Evolutionary conservation across 225 moss, liverwort and hornwort species (phyloP), one percentile per base, ranked within the genome.

Genomic region (Neckera pumila): DNA sequence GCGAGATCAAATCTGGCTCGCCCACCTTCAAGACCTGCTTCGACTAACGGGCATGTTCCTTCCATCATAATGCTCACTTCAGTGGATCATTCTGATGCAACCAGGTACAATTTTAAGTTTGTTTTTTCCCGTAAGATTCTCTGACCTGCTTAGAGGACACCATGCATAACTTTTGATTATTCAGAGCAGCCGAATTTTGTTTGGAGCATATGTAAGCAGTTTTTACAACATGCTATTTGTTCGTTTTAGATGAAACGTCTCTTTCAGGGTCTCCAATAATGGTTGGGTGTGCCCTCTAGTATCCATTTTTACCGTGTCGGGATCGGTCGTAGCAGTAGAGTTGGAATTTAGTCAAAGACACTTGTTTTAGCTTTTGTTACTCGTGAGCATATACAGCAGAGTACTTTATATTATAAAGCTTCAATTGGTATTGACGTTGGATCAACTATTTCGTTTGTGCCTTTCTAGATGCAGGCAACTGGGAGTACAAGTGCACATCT

Each of bases 21-120:
- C 62, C 89, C 92, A 72, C 84, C 43, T 77, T 87, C 93, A 60
- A 91, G 92, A 84, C 88, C 91, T 85, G 38, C 74, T 85, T 93
- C 93, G 63, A 72, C 80, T 66, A 89, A 15, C 59, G 94, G 93
- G 65, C 87, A 90, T 34, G 90, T 93, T 90, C 93, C 93, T 36
- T 92, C 93, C 53, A 90, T 94, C 57, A 66, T 94, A 74, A 94
- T 94, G 93, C 92, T 94, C 23, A 93, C 94, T 79, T 94, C 94
- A 63, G 94, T 94, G 74, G 94, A 94, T 87, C 94, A 94, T 90
- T 90, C 94, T 70, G 94, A 94, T 89, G 91, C 94, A 83, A 87
- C 89, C 38, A 94, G 88, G 94, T 94, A 88, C 77, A 74, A 21
- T 38, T 58, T 72, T 23, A 76, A 75, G 53, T 43, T 38, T 27